Base-by-base conservation (phyloP, 371 early-diverging fungal species). In the Sanchytrium tribonematis region DNA sequence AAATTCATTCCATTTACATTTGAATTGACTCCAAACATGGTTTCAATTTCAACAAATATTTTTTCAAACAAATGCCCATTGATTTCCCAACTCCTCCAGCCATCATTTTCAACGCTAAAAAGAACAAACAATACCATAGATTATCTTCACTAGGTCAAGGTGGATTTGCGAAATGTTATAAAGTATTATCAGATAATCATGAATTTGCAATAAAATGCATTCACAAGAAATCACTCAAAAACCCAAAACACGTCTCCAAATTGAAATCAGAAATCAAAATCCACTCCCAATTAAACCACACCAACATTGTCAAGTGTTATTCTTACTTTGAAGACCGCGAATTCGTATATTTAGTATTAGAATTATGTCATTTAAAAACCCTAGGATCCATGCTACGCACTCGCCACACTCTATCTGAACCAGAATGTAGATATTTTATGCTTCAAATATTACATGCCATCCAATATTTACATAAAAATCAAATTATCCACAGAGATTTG, bases 401-500 rank as follows among this genome's bases (percentile, higher is more conserved):
- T 68, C 81, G 92, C 28, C 82, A 83, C 70, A 79, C 83, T 28
- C 77, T 98, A 27, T 86, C 89, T 29, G 97, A 97, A 74, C 83
- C 84, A 27, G 93, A 98, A 78, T 87, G 86, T 1, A 83, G 89
- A 27, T 90, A 84, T 71, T 93, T 85, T 77, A 84, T 92, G 77
- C 77, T 77, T 31, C 93, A 96, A 76, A 80, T 93, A 2, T 78
- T 95, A 1, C 81, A 81, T 30, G 94, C 89, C 16, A 83, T 95
- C 1, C 76, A 81, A 2, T 93, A 93, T 72, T 80, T 97, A 81
- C 97, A 97, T 72, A 74, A 83, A 0, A 78, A 85, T 1, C 78
- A 82, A 29, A 82, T 95, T 27, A 90, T 98, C 17, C 99, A 98
- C 74, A 81, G 98, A 31, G 98, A 98, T 77, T 80, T 98, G 71